Base-by-base conservation (phyloP, 306 rosid species). In the Vicia villosa region DNA sequence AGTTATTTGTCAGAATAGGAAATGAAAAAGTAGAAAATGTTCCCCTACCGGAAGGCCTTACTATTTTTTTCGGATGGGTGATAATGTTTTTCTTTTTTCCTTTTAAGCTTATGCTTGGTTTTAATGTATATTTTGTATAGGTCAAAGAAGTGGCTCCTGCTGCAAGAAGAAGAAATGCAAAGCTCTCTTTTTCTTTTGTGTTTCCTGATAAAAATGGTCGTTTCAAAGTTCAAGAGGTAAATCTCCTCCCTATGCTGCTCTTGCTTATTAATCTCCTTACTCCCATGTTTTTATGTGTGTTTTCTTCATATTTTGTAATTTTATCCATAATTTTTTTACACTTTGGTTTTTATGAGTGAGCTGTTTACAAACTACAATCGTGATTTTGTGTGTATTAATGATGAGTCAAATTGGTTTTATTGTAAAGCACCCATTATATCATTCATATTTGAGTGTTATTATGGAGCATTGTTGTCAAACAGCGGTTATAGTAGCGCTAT, bases 121-220 rank as follows among this genome's bases (percentile, higher is more conserved):
- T 56, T 26, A 26, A n/a, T 60, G 9, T 72, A 42, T 59, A 20
- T 76, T 36, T 64, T 63, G 15, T 17, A 60, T 65, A 94, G 99
- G 97, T 94, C 77, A 87, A 94, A 81, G 97, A 94, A 86, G 96
- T 94, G 50, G 97, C 95, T 66, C 95, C 97, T 3, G 86, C 85
- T 59, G 96, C 99, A 20, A 83, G 99, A 82, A 86, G 92, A 79
- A 90, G 94, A 81, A 91, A 88, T 70, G 97, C 96, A 36, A 91
- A 83, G 62, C 88, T 94, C 26, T 94, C 99, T 0, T 94, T 94
- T 68, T 94, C 97, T 72, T 94, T 94, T 70, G 99, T 94, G 13
- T 94, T 85, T 85, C 99, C 97, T 13, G 97, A 91, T 74, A 94
- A 89, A 83, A 82, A 83, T 20, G 95, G 97, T 30, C 97, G 92